Evolutionary conservation across 1,139 yeast species (phyloP), one percentile per base, ranked within the genome.

Genomic region (Kodamaea sp.): DNA sequence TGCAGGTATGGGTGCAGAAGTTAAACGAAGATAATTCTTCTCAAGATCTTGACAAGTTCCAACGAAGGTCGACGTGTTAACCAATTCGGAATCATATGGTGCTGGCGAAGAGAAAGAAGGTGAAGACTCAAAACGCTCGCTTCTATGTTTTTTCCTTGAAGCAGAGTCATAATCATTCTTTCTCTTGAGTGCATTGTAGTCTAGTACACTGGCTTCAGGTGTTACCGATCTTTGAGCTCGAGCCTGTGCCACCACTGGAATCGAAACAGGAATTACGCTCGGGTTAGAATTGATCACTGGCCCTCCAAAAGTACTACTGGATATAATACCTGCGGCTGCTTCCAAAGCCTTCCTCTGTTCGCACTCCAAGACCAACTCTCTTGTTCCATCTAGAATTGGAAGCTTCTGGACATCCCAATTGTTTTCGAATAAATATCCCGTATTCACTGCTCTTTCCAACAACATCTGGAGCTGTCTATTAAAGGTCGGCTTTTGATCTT

Each of bases 1-100:
- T 1, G 76, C 74, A 0, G 97, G 96, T 44, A 87, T 88, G 0
- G 97, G 97, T 29, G 83, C 97, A 1, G 96, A 86, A 0, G 98
- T 92, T 39, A 92, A 65, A 43, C 98, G 70, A 22, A 88, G 64
- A 53, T 88, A 92, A 32, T 76, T 67, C 55, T 92, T 92, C 47
- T 90, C 97, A 22, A 92, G 55, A 2, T 55, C 66, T 26, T 70
- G 70, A 48, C 84, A 75, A 4, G 75, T 68, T 0, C 98, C 98
- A 4, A 83, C 72, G 5, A 90, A 64, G 11, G 28, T 7, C 10
- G 24, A 9, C 15, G 23, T 32, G 11, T 26, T 33, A 9, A 18
- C 21, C 6, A 9, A 7, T 18, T 18, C 8, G 9, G 21, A 7
- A 7, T 6, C 21, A 6, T 18, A 9, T 18, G 8, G 6, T 18